Conservation (phyloP, 2,329 filamentous ascomycete genomes). For the Cladophialophora psammophila region DNA sequence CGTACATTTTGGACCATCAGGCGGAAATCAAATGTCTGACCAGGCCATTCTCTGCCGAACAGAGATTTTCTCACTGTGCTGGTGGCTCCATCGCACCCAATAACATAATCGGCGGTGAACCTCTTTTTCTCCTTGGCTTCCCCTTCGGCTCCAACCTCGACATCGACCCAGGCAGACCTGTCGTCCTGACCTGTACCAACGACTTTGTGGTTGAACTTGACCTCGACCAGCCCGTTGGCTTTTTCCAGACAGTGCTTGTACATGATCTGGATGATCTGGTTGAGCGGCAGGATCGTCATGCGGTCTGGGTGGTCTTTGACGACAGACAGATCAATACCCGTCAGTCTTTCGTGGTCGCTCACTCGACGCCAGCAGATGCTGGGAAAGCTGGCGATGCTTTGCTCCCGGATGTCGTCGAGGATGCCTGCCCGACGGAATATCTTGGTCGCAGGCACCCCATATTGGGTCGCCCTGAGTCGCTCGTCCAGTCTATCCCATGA, state of each 20-base stretch:
- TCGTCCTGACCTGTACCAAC: slow-evolving; percentile 25
- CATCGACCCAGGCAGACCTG: slow-evolving; percentile 24
- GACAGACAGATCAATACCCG: slow-evolving; percentile 25
- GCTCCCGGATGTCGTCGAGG: slow-evolving; percentile 56
- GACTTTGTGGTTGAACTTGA: slow-evolving; percentile 49
- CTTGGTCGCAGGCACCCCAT: slow-evolving; percentile 64
- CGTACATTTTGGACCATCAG: slow-evolving; percentile 29
- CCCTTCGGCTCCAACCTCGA: slow-evolving; percentile 21
- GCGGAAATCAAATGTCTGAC: slow-evolving; percentile 31
- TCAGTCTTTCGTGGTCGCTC: slow-evolving; percentile 23
- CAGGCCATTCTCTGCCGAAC: slow-evolving; percentile 27
- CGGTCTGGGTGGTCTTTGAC: slow-evolving; percentile 29
- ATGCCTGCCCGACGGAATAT: slow-evolving; percentile 66
- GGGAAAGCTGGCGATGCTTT: slow-evolving; percentile 39
- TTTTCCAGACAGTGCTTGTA: slow-evolving; percentile 27
- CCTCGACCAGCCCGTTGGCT: slow-evolving; percentile 36
- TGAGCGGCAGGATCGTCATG: slow-evolving; percentile 31
- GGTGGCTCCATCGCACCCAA: slow-evolving; percentile 62
- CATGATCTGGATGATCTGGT: slow-evolving; percentile 29
- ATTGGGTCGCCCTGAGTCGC: slow-evolving; percentile 63
- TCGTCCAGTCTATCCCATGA: slow-evolving; percentile 28
- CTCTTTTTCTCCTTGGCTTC: slow-evolving; percentile 26
- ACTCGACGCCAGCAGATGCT: slow-evolving; percentile 29
- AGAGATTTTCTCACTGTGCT: slow-evolving; percentile 27
- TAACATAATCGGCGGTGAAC: slow-evolving; percentile 60